These are phyloP conservation scores for Dioscorea cayenensis DNA, from an alignment of 116 monocot genomes.

Conservation along the genomic window DNA sequence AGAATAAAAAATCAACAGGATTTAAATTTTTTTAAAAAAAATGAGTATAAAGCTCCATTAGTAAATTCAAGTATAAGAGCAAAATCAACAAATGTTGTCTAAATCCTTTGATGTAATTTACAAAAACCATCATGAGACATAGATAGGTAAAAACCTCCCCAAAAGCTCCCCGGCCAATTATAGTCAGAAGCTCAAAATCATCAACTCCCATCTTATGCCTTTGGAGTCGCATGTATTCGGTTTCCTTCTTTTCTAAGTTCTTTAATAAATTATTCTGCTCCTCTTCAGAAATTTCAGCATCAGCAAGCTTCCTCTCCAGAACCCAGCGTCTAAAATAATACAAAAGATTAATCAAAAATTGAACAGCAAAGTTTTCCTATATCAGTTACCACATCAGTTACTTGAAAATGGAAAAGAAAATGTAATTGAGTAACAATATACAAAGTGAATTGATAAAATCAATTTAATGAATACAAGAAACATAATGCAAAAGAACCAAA, in stretches of 20 bases:
- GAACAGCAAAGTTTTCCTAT: background rate
- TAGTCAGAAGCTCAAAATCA: conserved; percentile 20
- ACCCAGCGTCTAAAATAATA: conserved; percentile 13
- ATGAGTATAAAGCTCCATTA: no score
- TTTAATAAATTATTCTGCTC: conserved; percentile 18
- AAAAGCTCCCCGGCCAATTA: conserved; percentile 27
- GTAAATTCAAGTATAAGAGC: no score
- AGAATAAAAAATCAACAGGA: no score
- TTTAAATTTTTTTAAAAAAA: no score
- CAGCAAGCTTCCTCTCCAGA: conserved; percentile 27
- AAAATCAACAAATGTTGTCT: background rate
- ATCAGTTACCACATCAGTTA: background rate
- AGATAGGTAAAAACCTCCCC: conserved; percentile 10
- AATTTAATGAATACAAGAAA: background rate
- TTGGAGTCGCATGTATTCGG: conserved; percentile 19
- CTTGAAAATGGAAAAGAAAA: background rate
- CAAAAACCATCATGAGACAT: background rate
- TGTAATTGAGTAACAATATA: background rate
- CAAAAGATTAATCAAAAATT: background rate
- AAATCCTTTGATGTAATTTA: background rate
- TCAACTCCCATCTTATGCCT: conserved; percentile 29
- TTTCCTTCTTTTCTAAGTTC: conserved; percentile 22
- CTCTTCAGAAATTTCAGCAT: conserved; percentile 19
- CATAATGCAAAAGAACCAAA: background rate
- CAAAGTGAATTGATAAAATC: background rate